A percentile compares a stretch with the other conserved stretches of the same genome.
Conservation (phyloP, 179 eudicot species). For the Silene coronaria region DNA sequence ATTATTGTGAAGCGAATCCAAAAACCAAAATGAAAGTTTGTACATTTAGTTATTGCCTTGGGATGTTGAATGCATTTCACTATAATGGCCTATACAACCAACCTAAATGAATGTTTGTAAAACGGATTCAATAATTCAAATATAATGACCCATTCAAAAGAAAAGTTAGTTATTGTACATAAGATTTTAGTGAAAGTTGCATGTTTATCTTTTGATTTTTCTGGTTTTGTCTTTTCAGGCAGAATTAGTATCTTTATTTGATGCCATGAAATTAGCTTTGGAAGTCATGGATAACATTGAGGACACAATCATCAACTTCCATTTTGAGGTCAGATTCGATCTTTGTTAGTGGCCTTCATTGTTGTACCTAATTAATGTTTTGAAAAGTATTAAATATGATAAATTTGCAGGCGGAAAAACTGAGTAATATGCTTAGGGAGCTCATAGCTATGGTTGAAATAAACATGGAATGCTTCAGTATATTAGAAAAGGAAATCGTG, state of each 20-base stretch:
- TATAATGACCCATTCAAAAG: too few relatives aligned
- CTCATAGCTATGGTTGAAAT: constrained; percentile 34
- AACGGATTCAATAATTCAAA: too few relatives aligned
- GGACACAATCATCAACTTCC: constrained; percentile 32
- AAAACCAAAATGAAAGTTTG: too few relatives aligned
- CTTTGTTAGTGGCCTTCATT: background rate
- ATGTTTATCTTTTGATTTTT: background rate
- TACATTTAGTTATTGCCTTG: too few relatives aligned
- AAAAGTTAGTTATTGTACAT: too few relatives aligned
- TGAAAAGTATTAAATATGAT: background rate
- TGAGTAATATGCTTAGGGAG: constrained; percentile 44
- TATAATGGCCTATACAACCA: too few relatives aligned
- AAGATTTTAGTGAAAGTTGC: background rate
- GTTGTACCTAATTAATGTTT: background rate
- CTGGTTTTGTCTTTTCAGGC: constrained; percentile 29
- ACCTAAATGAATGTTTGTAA: too few relatives aligned
- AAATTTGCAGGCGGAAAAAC: constrained; percentile 39
- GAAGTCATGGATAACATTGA: constrained; percentile 46
- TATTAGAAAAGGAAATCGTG: constrained; percentile 34
- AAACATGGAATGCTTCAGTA: constrained; percentile 38
- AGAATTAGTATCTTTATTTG: constrained; percentile 34
- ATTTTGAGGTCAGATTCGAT: constrained; percentile 38
- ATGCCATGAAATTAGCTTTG: constrained; percentile 45
- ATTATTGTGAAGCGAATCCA: too few relatives aligned
- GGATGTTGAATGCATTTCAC: too few relatives aligned